Percentiles rank a stretch among this genome's conserved stretches.
Evolutionary conservation across 306 rosid genomes (phyloP).

Genomic region (Quercus rubra): DNA sequence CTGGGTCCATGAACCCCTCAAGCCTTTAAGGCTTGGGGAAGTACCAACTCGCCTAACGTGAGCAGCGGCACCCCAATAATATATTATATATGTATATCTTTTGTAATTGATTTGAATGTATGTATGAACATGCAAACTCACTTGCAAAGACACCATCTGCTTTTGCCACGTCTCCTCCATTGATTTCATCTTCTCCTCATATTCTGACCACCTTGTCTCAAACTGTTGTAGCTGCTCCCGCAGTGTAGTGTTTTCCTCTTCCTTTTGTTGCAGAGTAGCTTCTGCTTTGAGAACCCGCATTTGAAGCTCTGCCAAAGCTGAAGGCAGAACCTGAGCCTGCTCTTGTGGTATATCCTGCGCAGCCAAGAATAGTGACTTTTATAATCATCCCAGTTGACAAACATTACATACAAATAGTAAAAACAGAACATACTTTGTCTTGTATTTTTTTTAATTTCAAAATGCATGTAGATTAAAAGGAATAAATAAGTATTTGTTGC

Average conservation of each 20-base stretch:
- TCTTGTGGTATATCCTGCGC: conserved; percentile 42
- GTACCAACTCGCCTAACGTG: too few species aligned
- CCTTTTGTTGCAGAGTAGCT: conserved; percentile 75
- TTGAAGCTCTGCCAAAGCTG: conserved; percentile 66
- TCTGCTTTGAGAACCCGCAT: conserved; percentile 68
- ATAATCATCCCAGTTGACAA: not conserved
- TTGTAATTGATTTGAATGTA: not conserved
- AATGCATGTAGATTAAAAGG: not conserved
- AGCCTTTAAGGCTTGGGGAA: too few species aligned
- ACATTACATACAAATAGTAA: not conserved
- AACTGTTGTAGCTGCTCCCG: conserved; percentile 67
- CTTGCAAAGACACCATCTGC: conserved; percentile 95
- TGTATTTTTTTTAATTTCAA: not conserved
- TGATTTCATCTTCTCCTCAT: conserved; percentile 85
- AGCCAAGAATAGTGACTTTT: conserved; percentile 6
- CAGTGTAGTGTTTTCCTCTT: conserved; percentile 77
- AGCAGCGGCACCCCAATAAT: not conserved
- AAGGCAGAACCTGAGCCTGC: conserved; percentile 39
- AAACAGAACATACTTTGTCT: conserved; percentile 2
- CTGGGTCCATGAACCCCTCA: too few species aligned
- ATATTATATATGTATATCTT: not conserved
- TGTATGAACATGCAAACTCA: conserved; percentile 43
- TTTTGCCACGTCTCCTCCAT: conserved; percentile 96
- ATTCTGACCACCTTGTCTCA: conserved; percentile 85
- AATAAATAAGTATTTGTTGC: not conserved